Conservation (phyloP, 2,329 filamentous ascomycete species). For the Ascochyta viciae-villosae region DNA sequence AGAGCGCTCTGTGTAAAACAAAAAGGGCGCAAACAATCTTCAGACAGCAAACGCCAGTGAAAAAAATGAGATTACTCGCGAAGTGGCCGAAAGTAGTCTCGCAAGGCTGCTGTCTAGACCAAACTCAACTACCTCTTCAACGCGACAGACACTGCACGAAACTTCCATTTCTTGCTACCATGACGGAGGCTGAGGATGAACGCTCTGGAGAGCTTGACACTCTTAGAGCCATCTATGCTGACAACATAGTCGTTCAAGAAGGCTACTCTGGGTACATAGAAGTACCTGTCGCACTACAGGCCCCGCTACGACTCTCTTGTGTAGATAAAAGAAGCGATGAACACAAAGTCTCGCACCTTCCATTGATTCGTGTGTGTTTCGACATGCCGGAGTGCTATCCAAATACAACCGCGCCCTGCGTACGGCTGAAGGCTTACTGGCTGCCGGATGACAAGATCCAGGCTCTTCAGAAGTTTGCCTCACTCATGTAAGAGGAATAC, state of each 20-base stretch:
- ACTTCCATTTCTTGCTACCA: background rate
- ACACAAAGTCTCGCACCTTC: background rate
- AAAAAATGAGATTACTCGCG: no score
- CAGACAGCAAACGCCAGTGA: no score
- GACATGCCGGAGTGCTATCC: background rate
- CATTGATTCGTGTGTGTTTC: background rate
- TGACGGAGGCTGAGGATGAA: background rate
- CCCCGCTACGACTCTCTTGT: background rate
- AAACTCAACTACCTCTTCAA: no score
- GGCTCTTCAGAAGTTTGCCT: background rate
- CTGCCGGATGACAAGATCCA: background rate
- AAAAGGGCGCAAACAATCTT: no score
- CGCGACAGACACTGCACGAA: no score
- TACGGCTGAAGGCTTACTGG: background rate
- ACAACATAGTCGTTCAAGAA: background rate
- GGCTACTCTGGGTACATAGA: background rate
- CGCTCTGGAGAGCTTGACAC: background rate
- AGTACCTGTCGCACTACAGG: background rate
- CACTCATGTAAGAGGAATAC: background rate
- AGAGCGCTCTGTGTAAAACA: no score
- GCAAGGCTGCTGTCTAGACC: no score
- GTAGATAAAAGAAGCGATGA: background rate
- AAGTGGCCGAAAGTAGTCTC: no score
- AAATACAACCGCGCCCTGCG: background rate
- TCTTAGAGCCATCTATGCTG: constrained; percentile 1